These are phyloP conservation scores for Rickenella mellea DNA, from an alignment of 768 basidiomycete species.

Conservation along the genomic window DNA sequence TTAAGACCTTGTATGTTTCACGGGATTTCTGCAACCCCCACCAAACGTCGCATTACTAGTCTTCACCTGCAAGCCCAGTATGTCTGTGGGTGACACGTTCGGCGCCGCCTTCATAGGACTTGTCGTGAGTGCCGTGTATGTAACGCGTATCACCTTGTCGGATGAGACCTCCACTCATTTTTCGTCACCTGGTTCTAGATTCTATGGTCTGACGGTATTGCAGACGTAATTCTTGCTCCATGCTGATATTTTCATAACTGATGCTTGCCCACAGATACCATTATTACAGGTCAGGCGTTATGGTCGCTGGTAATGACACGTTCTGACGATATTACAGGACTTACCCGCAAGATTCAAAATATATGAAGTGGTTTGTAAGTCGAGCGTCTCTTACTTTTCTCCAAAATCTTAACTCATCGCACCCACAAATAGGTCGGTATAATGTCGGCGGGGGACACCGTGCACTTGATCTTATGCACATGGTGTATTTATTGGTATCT, in stretches of 20 bases:
- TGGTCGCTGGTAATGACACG: neutral
- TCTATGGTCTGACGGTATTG: constrained; percentile 39
- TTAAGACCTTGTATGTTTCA: no score
- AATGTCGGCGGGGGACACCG: constrained; percentile 25
- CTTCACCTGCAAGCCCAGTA: no score
- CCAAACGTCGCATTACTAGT: no score
- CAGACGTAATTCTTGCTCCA: constrained; percentile 27
- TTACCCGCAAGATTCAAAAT: constrained; percentile 29
- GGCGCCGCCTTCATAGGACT: constrained; percentile 38
- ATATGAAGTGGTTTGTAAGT: constrained; percentile 31
- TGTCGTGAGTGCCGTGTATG: constrained; percentile 34
- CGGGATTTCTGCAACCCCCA: no score
- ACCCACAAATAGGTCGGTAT: neutral
- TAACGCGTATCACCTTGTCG: neutral
- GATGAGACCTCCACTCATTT: neutral
- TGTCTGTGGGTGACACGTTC: no score
- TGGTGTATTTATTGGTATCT: constrained; percentile 42
- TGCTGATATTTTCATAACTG: no score
- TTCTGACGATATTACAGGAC: constrained; percentile 16
- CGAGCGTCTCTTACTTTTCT: neutral
- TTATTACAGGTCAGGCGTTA: neutral
- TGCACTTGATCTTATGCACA: constrained; percentile 34
- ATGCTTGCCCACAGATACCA: neutral
- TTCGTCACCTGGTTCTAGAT: constrained; percentile 15
- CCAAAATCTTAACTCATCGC: neutral